Conservation (phyloP, 495 filamentous ascomycete genomes). For the Neurospora pannonica region DNA sequence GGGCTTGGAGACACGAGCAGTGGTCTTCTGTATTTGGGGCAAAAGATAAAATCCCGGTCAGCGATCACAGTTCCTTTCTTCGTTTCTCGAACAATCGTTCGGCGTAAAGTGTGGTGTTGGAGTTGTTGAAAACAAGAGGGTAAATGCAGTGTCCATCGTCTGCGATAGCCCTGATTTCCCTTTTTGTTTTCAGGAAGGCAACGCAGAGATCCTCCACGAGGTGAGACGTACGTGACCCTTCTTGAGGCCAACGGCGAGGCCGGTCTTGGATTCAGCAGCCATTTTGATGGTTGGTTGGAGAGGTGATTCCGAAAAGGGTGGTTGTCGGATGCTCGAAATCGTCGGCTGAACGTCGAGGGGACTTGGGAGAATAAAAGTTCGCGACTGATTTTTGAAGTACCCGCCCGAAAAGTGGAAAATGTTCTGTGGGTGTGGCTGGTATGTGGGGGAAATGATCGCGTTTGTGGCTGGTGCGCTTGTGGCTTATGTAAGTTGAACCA, state of each 20-base stretch:
- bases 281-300: slow-evolving; percentile 15
- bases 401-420: slow-evolving; percentile 1
- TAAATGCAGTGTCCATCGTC: slow-evolving; percentile 19
- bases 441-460: background rate
- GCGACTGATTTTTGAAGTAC: slow-evolving; percentile 6
- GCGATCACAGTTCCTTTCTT: slow-evolving; percentile 16
- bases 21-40: slow-evolving; percentile 67
- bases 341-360: slow-evolving; percentile 12
- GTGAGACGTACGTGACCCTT: slow-evolving; percentile 75
- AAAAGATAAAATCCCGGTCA: slow-evolving; percentile 36
- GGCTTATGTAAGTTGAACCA: background rate
- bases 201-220: slow-evolving; percentile 54
- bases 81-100: background rate
- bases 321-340: slow-evolving; percentile 13
- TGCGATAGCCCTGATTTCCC: slow-evolving; percentile 8
- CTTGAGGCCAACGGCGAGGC: slow-evolving; percentile 76
- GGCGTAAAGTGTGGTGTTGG: background rate
- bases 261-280: slow-evolving; percentile 46
- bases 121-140: slow-evolving; percentile 4
- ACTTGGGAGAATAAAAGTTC: slow-evolving; percentile 10
- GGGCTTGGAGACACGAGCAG: slow-evolving; percentile 72
- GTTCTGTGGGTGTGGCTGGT: slow-evolving; percentile 16
- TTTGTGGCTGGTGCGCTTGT: background rate
- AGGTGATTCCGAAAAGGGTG: slow-evolving; percentile 7
- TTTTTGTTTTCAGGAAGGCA: slow-evolving; percentile 19